Evolutionary conservation across 805 yeast genomes (phyloP).

Genomic region (Candida ponderosae): DNA sequence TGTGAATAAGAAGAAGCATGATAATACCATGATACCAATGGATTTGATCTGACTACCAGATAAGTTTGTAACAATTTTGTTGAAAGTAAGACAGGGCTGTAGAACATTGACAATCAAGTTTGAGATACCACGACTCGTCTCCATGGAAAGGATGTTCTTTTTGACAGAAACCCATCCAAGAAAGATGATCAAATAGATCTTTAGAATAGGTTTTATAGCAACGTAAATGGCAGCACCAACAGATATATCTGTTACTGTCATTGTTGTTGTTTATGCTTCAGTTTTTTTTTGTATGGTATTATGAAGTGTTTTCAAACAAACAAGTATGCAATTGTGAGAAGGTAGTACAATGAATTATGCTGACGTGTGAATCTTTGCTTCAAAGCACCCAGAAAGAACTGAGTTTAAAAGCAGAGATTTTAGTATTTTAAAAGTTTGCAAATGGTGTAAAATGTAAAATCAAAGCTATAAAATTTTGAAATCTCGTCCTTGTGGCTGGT

Average conservation of each 20-base stretch:
- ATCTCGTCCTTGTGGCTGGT: no score
- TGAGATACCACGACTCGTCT: conserved; percentile 44
- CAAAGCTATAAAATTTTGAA: no score
- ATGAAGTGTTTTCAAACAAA: no score
- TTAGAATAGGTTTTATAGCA: conserved; percentile 18
- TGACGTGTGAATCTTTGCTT: no score
- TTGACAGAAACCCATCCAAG: conserved; percentile 14
- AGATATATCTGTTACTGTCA: background rate
- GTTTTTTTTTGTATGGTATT: no score
- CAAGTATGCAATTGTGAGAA: no score
- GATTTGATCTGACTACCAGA: conserved; percentile 43
- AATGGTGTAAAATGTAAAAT: no score
- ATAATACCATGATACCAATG: conserved; percentile 34
- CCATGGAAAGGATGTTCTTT: conserved; percentile 33
- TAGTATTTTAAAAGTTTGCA: no score
- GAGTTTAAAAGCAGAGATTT: no score
- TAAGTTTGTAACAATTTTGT: conserved; percentile 42
- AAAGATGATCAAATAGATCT: conserved; percentile 16
- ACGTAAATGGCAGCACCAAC: conserved; percentile 15
- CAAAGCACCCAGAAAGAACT: no score
- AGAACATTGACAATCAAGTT: conserved; percentile 46
- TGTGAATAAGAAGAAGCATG: conserved; percentile 22
- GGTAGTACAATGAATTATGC: no score
- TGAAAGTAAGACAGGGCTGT: conserved; percentile 46
- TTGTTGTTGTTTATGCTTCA: no score